Base-by-base conservation (phyloP, 2,329 filamentous ascomycete species). In the Claviceps humidiphila region DNA sequence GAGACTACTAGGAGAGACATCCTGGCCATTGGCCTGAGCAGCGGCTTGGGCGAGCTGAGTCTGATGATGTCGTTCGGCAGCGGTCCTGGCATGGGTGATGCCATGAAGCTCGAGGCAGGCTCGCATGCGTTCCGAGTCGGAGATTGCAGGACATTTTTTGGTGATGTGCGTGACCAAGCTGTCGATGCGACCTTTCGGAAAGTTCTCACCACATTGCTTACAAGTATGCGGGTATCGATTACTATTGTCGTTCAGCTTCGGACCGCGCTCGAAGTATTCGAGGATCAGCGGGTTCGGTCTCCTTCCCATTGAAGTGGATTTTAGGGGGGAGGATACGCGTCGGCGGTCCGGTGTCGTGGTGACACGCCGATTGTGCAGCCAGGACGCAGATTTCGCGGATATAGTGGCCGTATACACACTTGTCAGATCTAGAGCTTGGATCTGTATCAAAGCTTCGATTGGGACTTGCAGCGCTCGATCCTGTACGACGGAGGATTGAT, bases 141-240 rank as follows among this genome's bases (percentile, higher is more conserved):
- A 80, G 50, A 94, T 83, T 51, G 84, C 85, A 42, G 87, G 86
- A 65, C 90, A 96, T 73, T 86, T 89, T 66, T 90, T 93, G 51
- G 87, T 84, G 52, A 95, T 76, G 64, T 96, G 90, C 56, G 77
- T 83, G 44, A 82, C 85, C 55, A 96, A 71, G 60, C 81, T 87
- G 63, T 96, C 90, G 62, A 88, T 85, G 56, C 90, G 82, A 55
- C 90, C 90, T 65, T 95, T 95, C 57, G 88, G 86, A 57, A 95
- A 95, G 67, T 86, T 85, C 68, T 93, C 86, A 58, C 88, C 88
- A 66, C 89, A 95, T 58, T 82, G 77, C 67, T 87, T 91, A 78
- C 89, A 95, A 13, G 87, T 93, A 64, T 95, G 88, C 60, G 88
- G 84, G 64, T 96, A 96, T 54, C 90, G 82, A 67, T 95, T 95